A percentile compares a stretch with the other conserved stretches of the same genome.
Conservation (phyloP, 495 filamentous ascomycete genomes). For the Penicillium tannophilum region DNA sequence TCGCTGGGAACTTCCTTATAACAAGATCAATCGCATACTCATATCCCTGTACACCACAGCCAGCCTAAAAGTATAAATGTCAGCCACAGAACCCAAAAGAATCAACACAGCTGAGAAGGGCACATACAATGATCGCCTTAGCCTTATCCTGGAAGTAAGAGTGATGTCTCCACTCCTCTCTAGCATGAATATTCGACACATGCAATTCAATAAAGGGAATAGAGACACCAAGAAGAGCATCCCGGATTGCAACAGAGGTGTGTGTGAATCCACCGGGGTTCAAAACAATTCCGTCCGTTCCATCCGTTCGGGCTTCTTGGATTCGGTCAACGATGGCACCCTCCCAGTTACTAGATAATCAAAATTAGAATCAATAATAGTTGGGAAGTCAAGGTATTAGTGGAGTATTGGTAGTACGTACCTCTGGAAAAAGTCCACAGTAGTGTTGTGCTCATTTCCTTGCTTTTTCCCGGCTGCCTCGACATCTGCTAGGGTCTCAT, state of each 20-base stretch:
- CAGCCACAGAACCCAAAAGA: background rate
- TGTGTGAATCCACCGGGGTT: slow-evolving; percentile 64
- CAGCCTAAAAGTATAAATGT: background rate
- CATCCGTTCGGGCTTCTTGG: slow-evolving; percentile 36
- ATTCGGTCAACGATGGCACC: slow-evolving; percentile 55
- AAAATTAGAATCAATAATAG: slow-evolving; percentile 39
- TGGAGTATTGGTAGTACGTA: slow-evolving; percentile 23
- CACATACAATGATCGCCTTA: slow-evolving; percentile 50
- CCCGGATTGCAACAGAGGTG: slow-evolving; percentile 58
- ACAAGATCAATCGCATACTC: slow-evolving; percentile 5
- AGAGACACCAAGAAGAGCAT: slow-evolving; percentile 59
- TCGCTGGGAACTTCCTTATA: background rate
- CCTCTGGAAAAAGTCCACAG: slow-evolving; percentile 7
- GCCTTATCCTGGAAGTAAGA: slow-evolving; percentile 65
- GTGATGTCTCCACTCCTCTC: slow-evolving; percentile 56
- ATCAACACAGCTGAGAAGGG: background rate
- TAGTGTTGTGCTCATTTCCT: slow-evolving; percentile 26
- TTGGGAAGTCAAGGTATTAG: background rate
- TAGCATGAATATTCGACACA: slow-evolving; percentile 57
- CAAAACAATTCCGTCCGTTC: slow-evolving; percentile 50
- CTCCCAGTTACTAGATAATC: slow-evolving; percentile 46
- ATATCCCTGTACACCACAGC: slow-evolving; percentile 1
- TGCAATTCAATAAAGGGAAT: slow-evolving; percentile 67
- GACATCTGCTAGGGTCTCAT: slow-evolving; percentile 56
- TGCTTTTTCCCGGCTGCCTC: slow-evolving; percentile 37